Evolutionary conservation across 2,329 filamentous ascomycete species (phyloP), one percentile per base, ranked within the genome.

Genomic region (Aspergillus brasiliensis): DNA sequence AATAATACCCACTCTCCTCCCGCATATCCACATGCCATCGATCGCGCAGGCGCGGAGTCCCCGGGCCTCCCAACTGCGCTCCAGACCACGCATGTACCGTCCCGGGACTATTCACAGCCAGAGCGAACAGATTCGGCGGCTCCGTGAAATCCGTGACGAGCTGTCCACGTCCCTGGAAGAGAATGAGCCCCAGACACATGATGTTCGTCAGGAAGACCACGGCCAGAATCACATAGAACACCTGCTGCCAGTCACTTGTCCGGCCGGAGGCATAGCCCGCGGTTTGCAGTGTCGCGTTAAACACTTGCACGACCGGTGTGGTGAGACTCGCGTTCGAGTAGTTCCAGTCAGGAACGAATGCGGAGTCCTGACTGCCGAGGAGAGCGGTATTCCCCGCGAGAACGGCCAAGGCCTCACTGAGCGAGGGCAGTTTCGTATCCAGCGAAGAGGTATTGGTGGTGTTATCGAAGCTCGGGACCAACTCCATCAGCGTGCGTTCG

Each of bases 81-180:
- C 31, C 31, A 34, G 31, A 34, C 11, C 11, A 34, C 4, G 31
- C 31, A 34, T 34, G 31, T 88, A 65, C 3, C 78, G 73, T 2
- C 79, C 70, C 81, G 0, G 85, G 85, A 25, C 80, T 84, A 69
- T 92, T 92, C 55, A 93, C 80, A 2, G 89, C 88, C 0, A 92
- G 75, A 0, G 86, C 81, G 67, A 93, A 92, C 2, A 92, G 77
- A 69, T 92, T 92, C 56, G 88, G 86, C 0, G 90, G 89, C 68
- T 94, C 90, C 0, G 87, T 90, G 69, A 90, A 92, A 76, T 94
- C 91, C 0, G 89, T 92, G 7, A 94, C 85, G 21, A 91, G 82
- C 0, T 85, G 84, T 0, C 78, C 78, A 5, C 78, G 71, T 63
- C 83, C 69, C 56, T 85, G 79, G 49, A 84, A 69, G 53, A 88